Evolutionary conservation across 148 eudicot species (phyloP).

Genomic region (Silene latifolia): DNA sequence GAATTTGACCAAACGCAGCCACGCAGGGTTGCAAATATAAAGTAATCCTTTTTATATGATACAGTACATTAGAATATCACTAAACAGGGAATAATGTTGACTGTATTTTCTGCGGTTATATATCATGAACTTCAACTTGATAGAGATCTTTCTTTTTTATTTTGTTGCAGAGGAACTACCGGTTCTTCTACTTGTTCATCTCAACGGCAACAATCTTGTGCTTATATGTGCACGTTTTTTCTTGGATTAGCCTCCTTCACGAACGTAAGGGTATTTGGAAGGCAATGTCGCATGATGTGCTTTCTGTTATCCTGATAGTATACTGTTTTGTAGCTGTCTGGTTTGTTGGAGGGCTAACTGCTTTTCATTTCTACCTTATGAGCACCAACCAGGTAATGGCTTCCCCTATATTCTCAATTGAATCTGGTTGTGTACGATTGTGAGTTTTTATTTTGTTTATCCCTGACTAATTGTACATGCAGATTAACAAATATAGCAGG

Average conservation of each 20-base stretch:
- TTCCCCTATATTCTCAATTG: constrained; percentile 3
- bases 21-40: too few species aligned
- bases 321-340: constrained; percentile 86
- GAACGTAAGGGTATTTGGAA: constrained; percentile 37
- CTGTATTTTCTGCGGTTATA: background rate
- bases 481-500: too few species aligned
- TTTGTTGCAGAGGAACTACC: constrained; percentile 80
- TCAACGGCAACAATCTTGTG: constrained; percentile 69
- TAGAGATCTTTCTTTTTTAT: constrained; percentile 17
- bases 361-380: constrained; percentile 75
- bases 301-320: constrained; percentile 57
- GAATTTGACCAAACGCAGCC: too few species aligned
- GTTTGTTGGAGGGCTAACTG: constrained; percentile 89
- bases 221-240: constrained; percentile 71
- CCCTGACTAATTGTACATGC: background rate
- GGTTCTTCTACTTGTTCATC: constrained; percentile 78
- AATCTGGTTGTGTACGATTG: background rate
- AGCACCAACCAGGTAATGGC: constrained; percentile 76
- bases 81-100: background rate
- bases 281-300: constrained; percentile 54
- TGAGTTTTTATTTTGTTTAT: background rate
- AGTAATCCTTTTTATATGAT: too few species aligned
- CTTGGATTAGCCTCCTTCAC: constrained; percentile 50
- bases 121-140: constrained; percentile 13
- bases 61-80: too few species aligned